Evolutionary conservation across 768 basidiomycete genomes (phyloP).

Genomic region (Serendipita vermifera): DNA sequence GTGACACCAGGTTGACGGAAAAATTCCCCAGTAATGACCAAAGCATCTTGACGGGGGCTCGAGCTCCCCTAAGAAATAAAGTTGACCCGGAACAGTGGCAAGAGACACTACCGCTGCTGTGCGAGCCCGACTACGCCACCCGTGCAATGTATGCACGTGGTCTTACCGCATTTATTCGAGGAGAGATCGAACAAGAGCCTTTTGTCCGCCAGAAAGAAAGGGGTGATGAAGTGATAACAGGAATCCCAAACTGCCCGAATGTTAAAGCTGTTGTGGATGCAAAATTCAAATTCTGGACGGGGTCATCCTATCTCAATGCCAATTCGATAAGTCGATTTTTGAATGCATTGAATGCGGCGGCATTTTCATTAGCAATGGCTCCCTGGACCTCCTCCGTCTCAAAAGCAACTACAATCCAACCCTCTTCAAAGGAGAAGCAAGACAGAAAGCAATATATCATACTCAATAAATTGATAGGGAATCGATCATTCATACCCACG

Average conservation of each 20-base stretch:
- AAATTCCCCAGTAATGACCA: not conserved
- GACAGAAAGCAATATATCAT: constrained; percentile 13
- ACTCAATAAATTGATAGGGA: constrained; percentile 12
- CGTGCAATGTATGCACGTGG: constrained; percentile 64
- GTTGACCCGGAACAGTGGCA: constrained; percentile 82
- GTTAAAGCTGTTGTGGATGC: not conserved
- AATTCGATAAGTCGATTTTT: constrained; percentile 59
- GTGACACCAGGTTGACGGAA: not conserved
- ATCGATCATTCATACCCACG: constrained; percentile 37
- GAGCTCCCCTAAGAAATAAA: constrained; percentile 19
- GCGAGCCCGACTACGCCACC: constrained; percentile 64
- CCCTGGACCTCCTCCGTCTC: too few species aligned
- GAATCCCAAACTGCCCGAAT: not conserved
- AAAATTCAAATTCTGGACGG: not conserved
- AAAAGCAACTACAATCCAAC: not conserved
- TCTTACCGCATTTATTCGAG: constrained; percentile 59
- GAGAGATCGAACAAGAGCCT: constrained; percentile 59
- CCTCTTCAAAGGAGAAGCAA: too few species aligned
- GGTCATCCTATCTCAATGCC: constrained; percentile 21
- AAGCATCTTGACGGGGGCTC: not conserved
- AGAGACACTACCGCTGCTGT: constrained; percentile 73
- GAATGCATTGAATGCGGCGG: constrained; percentile 65
- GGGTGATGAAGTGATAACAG: too few species aligned
- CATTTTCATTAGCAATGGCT: constrained; percentile 69
- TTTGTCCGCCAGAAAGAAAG: constrained; percentile 33